Conservation (phyloP, 306 rosid species). For the Prunus armeniaca region DNA sequence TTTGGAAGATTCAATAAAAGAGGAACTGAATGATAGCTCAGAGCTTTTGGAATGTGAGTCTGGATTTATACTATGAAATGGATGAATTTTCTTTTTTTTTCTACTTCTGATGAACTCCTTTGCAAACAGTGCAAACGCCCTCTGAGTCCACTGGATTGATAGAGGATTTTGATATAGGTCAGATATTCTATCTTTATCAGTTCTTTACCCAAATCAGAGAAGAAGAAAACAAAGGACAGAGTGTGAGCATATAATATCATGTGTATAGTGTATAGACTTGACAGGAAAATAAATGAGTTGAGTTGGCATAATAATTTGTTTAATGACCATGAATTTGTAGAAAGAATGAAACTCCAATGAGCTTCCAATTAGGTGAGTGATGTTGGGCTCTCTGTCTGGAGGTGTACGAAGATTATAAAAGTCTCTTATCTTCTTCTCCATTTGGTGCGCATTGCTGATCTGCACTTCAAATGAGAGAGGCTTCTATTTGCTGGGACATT, state of each 20-base stretch:
- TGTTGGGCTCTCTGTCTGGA: not conserved
- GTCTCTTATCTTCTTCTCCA: slow-evolving; percentile 8
- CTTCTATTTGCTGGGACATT: slow-evolving; percentile 12
- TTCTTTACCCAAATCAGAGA: not conserved
- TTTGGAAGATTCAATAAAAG: not conserved
- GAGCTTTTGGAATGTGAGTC: not conserved
- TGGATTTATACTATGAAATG: not conserved
- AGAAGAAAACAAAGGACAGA: not conserved
- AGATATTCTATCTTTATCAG: not conserved
- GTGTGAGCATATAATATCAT: not conserved
- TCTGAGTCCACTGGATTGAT: not conserved
- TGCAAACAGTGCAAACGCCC: not conserved
- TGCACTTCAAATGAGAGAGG: slow-evolving; percentile 10
- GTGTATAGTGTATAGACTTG: not conserved
- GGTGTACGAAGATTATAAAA: not conserved
- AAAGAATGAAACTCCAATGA: slow-evolving; percentile 15
- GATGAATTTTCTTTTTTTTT: not conserved
- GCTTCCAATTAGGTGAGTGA: not conserved
- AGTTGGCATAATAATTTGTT: not conserved
- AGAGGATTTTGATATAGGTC: not conserved
- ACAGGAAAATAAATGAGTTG: not conserved
- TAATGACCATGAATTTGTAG: not conserved
- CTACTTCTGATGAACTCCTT: not conserved
- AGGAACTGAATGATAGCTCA: not conserved
- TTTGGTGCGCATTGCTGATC: slow-evolving; percentile 16